These are phyloP conservation scores for Periconia macrospinosa DNA, from an alignment of 2,329 filamentous ascomycete species.

Conservation along the genomic window DNA sequence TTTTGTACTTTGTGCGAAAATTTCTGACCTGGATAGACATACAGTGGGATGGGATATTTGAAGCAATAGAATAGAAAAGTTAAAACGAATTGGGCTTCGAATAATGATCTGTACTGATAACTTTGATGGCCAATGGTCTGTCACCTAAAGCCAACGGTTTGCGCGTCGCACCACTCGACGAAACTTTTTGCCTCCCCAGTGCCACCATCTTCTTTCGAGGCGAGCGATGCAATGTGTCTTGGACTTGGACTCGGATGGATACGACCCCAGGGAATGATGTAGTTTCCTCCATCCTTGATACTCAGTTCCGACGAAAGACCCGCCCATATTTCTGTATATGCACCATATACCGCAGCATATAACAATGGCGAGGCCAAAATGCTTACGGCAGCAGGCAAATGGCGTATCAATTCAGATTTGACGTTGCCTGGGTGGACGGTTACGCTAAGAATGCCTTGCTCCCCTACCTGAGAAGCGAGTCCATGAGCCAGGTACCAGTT, in stretches of 20 bases:
- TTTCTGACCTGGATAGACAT: too few species aligned
- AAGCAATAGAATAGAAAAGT: too few species aligned
- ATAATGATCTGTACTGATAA: too few species aligned
- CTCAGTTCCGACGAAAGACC: conserved; percentile 2
- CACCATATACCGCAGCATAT: conserved; percentile 5
- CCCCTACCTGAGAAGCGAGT: conserved; percentile 5
- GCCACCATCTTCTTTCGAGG: conserved; percentile 3
- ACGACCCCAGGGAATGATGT: not conserved
- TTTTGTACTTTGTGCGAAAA: too few species aligned
- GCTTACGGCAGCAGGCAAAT: not conserved
- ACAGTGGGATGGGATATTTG: too few species aligned
- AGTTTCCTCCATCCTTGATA: not conserved
- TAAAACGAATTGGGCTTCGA: too few species aligned
- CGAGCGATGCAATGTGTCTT: not conserved
- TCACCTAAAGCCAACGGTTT: conserved; percentile 1
- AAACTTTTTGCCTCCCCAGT: conserved; percentile 2
- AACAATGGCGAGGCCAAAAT: not conserved
- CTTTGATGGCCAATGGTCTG: too few species aligned
- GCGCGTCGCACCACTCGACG: conserved; percentile 5
- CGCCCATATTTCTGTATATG: conserved; percentile 11
- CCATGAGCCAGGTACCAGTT: conserved; percentile 18
- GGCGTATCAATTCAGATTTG: conserved; percentile 24
- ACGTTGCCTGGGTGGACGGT: conserved; percentile 45
- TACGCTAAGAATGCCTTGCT: conserved; percentile 10
- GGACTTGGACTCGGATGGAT: not conserved